Conservation (phyloP, 1,139 yeast species). For the Candida mesenterica region DNA sequence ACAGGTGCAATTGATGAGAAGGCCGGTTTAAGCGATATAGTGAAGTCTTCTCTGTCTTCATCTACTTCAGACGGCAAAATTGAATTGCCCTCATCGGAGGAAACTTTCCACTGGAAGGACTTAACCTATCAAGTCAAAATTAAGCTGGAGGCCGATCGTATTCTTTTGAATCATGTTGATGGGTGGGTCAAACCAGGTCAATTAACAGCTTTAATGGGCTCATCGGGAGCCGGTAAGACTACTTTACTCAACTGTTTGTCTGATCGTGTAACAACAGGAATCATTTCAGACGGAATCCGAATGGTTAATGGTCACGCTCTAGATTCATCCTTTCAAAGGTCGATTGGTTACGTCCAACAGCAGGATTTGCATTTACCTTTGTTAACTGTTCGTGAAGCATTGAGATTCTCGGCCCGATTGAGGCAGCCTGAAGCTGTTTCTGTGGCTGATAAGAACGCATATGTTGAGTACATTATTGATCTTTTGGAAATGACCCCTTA, state of each 20-base stretch:
- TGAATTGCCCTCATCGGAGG: constrained; percentile 17
- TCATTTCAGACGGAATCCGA: constrained; percentile 66
- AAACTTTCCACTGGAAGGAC: constrained; percentile 78
- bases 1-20: constrained; percentile 16
- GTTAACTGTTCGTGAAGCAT: constrained; percentile 77
- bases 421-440: constrained; percentile 64
- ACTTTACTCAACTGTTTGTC: constrained; percentile 72
- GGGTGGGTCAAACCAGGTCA: constrained; percentile 53
- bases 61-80: constrained; percentile 8
- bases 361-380: constrained; percentile 74
- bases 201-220: constrained; percentile 56
- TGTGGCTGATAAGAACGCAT: constrained; percentile 58
- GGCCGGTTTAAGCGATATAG: constrained; percentile 15
- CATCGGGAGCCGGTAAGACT: constrained; percentile 88
- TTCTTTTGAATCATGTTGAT: constrained; percentile 66
- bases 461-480: constrained; percentile 69
- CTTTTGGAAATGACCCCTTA: constrained; percentile 70
- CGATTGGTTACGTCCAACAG: constrained; percentile 83
- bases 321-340: constrained; percentile 73
- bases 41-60: constrained; percentile 11
- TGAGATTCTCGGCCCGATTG: constrained; percentile 67
- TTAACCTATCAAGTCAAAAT: constrained; percentile 72
- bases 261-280: constrained; percentile 76
- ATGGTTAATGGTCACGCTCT: constrained; percentile 70
- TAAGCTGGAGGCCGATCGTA: constrained; percentile 55